Evolutionary conservation across 2,329 filamentous ascomycete species (phyloP).

Genomic region (Monilinia vaccinii-corymbosi): DNA sequence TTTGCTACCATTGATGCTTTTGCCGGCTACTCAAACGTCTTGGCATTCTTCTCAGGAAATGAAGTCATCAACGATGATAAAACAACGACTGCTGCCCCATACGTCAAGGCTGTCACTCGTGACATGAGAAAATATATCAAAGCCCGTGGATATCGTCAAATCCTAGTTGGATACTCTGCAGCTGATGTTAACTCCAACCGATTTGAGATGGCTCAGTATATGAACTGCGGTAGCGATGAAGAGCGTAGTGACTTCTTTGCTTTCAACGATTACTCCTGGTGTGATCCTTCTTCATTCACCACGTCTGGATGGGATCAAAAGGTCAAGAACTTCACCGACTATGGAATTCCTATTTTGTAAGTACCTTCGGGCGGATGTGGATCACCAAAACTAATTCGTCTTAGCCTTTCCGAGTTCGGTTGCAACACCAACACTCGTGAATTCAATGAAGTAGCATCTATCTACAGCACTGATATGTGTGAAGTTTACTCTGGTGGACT

Average conservation of each 20-base stretch:
- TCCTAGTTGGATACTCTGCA: constrained; percentile 51
- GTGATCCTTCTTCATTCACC: constrained; percentile 48
- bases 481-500: constrained; percentile 88
- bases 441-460: constrained; percentile 68
- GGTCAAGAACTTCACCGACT: constrained; percentile 57
- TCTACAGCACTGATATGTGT: constrained; percentile 81
- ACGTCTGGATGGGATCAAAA: constrained; percentile 60
- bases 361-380: background rate
- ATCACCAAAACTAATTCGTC: constrained; percentile 7
- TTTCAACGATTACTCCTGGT: constrained; percentile 61
- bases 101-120: constrained; percentile 50
- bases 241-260: constrained; percentile 59
- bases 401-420: constrained; percentile 73
- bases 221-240: constrained; percentile 63
- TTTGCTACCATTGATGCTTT: constrained; percentile 65
- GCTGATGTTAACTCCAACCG: constrained; percentile 63
- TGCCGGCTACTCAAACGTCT: constrained; percentile 56
- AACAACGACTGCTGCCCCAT: constrained; percentile 43
- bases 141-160: constrained; percentile 37
- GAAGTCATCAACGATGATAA: constrained; percentile 48
- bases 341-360: constrained; percentile 52
- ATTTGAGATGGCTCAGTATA: constrained; percentile 58
- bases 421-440: constrained; percentile 74
- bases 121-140: constrained; percentile 47
- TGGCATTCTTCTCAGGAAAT: constrained; percentile 54